These are phyloP conservation scores for Hansenula sp. DNA, from an alignment of 1,139 yeast genomes.

Conservation along the genomic window DNA sequence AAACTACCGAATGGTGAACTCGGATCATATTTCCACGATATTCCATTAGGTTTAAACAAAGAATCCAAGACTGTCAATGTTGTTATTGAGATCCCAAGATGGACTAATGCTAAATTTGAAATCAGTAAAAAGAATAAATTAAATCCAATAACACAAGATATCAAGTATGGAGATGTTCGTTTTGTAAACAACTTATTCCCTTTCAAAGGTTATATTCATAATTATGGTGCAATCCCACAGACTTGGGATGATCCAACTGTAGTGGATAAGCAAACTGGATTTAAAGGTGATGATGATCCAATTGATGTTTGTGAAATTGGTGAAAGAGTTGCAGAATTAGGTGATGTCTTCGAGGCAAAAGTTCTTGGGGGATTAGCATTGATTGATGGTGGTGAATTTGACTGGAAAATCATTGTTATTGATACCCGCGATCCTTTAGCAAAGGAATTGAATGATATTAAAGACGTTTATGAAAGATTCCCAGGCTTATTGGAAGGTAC, in stretches of 20 bases:
- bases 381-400: slow-evolving; percentile 96
- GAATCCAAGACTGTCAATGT: slow-evolving; percentile 68
- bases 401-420: slow-evolving; percentile 92
- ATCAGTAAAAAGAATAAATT: slow-evolving; percentile 67
- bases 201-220: slow-evolving; percentile 92
- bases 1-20: slow-evolving; percentile 39
- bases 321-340: slow-evolving; percentile 46
- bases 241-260: slow-evolving; percentile 84
- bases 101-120: slow-evolving; percentile 94
- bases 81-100: slow-evolving; percentile 93
- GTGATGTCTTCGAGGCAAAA: slow-evolving; percentile 80
- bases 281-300: slow-evolving; percentile 93
- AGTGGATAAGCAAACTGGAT: slow-evolving; percentile 40
- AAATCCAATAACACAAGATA: slow-evolving; percentile 93
- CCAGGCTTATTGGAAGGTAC: slow-evolving; percentile 87
- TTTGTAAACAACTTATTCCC: slow-evolving; percentile 93
- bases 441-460: slow-evolving; percentile 64
- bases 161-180: slow-evolving; percentile 83
- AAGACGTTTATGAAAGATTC: slow-evolving; percentile 75
- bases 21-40: slow-evolving; percentile 87
- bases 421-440: slow-evolving; percentile 82
- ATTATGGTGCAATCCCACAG: slow-evolving; percentile 98
- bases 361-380: slow-evolving; percentile 90
- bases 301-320: slow-evolving; percentile 96
- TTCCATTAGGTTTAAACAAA: slow-evolving; percentile 69